Percentiles rank a stretch among this genome's conserved stretches.
Conservation (phyloP, 129 eudicot genomes). For the Scalesia atractyloides region DNA sequence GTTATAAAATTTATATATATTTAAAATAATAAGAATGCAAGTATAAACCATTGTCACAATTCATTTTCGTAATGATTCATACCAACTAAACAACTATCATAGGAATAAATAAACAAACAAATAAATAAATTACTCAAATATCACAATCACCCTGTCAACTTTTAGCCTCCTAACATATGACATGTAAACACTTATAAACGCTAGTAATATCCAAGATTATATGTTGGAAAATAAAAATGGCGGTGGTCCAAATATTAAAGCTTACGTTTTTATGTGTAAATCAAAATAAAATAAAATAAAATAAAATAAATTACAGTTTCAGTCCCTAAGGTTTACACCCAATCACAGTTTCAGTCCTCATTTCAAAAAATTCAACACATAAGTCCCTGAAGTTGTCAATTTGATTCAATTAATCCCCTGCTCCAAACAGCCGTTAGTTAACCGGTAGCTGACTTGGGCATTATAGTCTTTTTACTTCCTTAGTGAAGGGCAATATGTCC, state of each 20-base stretch:
- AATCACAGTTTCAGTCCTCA: too few relatives aligned
- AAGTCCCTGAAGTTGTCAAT: too few relatives aligned
- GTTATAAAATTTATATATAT: not conserved
- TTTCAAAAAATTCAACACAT: too few relatives aligned
- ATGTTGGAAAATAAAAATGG: slow-evolving; percentile 23
- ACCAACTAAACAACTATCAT: not conserved
- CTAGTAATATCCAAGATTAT: slow-evolving; percentile 11
- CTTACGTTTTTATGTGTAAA: not conserved
- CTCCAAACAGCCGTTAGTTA: too few relatives aligned
- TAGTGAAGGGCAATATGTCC: too few relatives aligned
- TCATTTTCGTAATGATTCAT: too few relatives aligned
- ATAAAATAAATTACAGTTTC: too few relatives aligned
- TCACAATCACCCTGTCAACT: not conserved
- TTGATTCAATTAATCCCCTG: too few relatives aligned
- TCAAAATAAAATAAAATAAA: slow-evolving; percentile 7
- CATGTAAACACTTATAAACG: not conserved
- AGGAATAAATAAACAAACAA: too few relatives aligned
- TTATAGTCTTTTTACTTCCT: too few relatives aligned
- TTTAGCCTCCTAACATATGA: slow-evolving; percentile 31
- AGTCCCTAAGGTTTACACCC: too few relatives aligned
- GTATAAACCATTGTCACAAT: not conserved
- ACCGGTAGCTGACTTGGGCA: too few relatives aligned
- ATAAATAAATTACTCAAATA: not conserved
- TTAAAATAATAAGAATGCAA: not conserved
- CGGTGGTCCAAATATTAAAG: slow-evolving; percentile 30